Evolutionary conservation across 2,329 filamentous ascomycete species (phyloP).

Genomic region (Penicillium sumatraense): DNA sequence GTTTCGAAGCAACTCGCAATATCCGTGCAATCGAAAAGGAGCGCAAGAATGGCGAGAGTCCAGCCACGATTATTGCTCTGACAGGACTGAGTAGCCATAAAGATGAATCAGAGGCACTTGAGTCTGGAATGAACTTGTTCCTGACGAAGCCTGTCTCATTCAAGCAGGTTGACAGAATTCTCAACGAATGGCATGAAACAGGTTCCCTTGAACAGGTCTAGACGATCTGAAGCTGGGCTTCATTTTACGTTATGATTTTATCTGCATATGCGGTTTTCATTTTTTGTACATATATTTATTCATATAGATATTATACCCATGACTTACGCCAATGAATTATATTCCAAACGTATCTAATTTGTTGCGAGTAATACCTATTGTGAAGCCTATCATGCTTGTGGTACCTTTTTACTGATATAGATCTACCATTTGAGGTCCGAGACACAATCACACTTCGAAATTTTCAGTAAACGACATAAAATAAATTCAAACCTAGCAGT

Average conservation of each 20-base stretch:
- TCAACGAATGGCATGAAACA: conserved; percentile 35
- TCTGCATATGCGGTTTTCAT: background rate
- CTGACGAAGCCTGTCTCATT: conserved; percentile 52
- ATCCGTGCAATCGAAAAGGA: conserved; percentile 39
- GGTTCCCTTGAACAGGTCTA: background rate
- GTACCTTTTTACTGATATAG: no score
- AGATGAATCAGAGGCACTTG: conserved; percentile 46
- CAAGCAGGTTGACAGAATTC: conserved; percentile 43
- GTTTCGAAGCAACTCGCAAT: conserved; percentile 44
- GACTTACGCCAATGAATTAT: background rate
- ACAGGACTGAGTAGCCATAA: conserved; percentile 47
- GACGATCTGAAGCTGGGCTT: background rate
- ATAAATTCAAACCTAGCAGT: no score
- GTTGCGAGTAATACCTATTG: no score
- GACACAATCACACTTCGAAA: no score
- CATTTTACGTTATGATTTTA: background rate
- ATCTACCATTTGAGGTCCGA: no score
- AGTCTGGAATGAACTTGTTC: conserved; percentile 49
- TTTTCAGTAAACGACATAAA: no score
- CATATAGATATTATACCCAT: background rate
- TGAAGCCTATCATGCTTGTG: no score
- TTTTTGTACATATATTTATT: background rate
- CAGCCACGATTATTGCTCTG: conserved; percentile 22
- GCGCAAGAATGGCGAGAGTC: background rate
- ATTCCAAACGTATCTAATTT: no score